A percentile compares a stretch with the other conserved stretches of the same genome.
phyloP scores from a whole-genome alignment of 345 rosid genomes.

The Linum trigynum region DNA sequence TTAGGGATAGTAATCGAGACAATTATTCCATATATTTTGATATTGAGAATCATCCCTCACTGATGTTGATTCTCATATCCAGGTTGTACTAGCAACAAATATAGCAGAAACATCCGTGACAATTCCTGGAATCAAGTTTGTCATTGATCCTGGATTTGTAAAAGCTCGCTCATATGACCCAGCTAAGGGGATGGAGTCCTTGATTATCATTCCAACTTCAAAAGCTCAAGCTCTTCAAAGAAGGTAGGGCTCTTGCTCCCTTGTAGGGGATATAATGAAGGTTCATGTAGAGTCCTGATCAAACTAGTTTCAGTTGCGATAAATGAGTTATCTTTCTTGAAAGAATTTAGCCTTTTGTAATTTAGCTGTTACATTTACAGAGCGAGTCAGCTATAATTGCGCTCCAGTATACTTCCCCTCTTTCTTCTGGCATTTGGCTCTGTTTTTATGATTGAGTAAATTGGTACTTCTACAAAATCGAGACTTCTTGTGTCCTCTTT shows the following conservation, averaged over 20 bases:
- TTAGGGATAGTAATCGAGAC: no score
- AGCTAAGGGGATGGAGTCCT: constrained; percentile 71
- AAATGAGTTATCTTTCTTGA: no score
- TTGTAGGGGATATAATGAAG: not conserved
- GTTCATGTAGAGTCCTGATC: not conserved
- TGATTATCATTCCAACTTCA: constrained; percentile 65
- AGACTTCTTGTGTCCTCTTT: no score
- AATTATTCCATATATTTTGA: no score
- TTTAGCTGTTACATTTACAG: not conserved
- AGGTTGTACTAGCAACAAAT: constrained; percentile 92
- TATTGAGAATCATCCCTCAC: not conserved
- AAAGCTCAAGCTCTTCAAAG: constrained; percentile 89
- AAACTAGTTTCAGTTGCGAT: not conserved
- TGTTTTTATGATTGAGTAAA: not conserved
- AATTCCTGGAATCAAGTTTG: constrained; percentile 88
- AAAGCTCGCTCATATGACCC: constrained; percentile 84
- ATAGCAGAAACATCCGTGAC: constrained; percentile 96
- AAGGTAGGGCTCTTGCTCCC: constrained; percentile 37
- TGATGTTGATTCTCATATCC: not conserved
- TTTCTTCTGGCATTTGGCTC: not conserved
- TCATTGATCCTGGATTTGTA: constrained; percentile 85
- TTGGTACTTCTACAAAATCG: not conserved
- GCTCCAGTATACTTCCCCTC: not conserved
- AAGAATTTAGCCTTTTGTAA: no score
- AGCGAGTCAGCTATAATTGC: not conserved